Percentiles rank a stretch among this genome's conserved stretches.
phyloP scores from a whole-genome alignment of 257 asterid genomes.

The Cynanchum wilfordii region DNA sequence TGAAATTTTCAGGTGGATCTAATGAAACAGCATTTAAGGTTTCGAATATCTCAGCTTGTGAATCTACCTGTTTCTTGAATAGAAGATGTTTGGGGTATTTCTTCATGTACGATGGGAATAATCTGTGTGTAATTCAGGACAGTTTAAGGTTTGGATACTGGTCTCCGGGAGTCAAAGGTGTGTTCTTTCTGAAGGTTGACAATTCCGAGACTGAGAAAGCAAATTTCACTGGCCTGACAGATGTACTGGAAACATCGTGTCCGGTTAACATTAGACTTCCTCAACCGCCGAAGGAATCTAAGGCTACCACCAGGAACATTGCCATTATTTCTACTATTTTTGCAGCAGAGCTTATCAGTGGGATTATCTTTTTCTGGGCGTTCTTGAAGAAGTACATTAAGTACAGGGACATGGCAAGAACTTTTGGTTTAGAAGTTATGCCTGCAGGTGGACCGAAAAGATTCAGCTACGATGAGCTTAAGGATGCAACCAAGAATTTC shows the following conservation, averaged over 20 bases:
- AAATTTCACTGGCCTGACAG: conserved; percentile 54
- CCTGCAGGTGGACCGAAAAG: conserved; percentile 77
- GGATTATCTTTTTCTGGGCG: conserved; percentile 69
- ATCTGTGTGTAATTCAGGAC: conserved; percentile 53
- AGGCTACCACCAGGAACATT: conserved; percentile 53
- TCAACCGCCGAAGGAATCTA: conserved; percentile 49
- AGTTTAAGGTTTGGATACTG: conserved; percentile 54
- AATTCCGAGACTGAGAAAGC: conserved; percentile 39
- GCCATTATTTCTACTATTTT: conserved; percentile 50
- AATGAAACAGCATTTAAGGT: conserved; percentile 39
- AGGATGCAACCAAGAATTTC: conserved; percentile 55
- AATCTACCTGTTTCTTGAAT: conserved; percentile 29
- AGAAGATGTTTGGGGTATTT: conserved; percentile 51
- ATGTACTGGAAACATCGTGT: conserved; percentile 56
- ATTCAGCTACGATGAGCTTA: conserved; percentile 57
- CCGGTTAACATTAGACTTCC: conserved; percentile 71
- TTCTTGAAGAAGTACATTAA: conserved; percentile 67
- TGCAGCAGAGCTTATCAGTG: conserved; percentile 74
- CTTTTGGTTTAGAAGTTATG: conserved; percentile 77
- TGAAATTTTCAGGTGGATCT: conserved; percentile 52
- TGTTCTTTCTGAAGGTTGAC: conserved; percentile 63
- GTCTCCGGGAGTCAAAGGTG: conserved; percentile 56
- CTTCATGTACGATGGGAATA: conserved; percentile 65
- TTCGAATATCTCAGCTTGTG: conserved; percentile 37
- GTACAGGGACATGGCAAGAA: conserved; percentile 89